Conservation (phyloP, 169 alveolate genomes). For the Eimeria maxima region DNA sequence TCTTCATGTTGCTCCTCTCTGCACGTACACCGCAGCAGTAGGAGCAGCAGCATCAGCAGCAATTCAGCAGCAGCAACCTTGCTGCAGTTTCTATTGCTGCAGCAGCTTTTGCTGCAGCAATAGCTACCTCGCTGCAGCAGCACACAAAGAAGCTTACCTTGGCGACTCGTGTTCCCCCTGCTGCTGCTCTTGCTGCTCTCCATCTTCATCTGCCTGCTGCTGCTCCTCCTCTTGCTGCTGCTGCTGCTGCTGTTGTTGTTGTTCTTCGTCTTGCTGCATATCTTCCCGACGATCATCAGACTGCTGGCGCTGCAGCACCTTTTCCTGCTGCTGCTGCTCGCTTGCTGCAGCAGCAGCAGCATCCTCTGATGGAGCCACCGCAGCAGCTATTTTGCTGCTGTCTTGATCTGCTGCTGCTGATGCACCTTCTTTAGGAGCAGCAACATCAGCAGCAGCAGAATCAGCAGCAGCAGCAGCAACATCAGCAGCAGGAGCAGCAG, state of each 20-base stretch:
- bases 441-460: too few relatives aligned
- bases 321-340: not conserved
- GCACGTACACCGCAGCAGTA: too few relatives aligned
- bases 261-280: not conserved
- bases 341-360: not conserved
- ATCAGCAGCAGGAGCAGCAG: too few relatives aligned
- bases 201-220: too few relatives aligned
- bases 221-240: not conserved
- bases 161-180: not conserved
- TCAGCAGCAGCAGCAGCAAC: too few relatives aligned
- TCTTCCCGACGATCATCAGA: not conserved
- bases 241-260: constrained; percentile 23
- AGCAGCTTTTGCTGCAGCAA: constrained; percentile 41
- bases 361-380: not conserved
- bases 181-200: too few relatives aligned
- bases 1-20: not conserved
- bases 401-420: too few relatives aligned
- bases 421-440: too few relatives aligned
- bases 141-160: not conserved
- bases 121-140: not conserved
- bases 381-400: not conserved
- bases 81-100: constrained; percentile 28
- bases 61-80: not conserved
- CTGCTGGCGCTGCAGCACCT: not conserved
- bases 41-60: not conserved